Percentiles rank a stretch among this genome's conserved stretches.
phyloP scores from a whole-genome alignment of 345 rosid species.

The Corchorus capsularis region DNA sequence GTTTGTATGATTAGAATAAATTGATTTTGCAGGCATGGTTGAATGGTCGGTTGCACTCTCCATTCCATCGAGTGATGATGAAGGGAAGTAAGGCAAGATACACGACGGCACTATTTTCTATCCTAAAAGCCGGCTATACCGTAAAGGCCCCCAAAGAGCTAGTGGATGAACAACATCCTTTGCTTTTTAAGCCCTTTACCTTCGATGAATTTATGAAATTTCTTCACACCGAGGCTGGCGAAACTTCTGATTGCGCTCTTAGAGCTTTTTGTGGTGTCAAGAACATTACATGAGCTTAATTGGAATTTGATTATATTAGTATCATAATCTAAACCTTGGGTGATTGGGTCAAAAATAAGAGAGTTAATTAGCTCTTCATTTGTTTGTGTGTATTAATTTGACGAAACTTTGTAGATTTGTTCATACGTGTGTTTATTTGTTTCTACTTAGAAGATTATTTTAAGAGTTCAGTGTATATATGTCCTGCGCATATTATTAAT shows the following conservation, averaged over 20 bases:
- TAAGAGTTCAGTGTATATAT: too few species aligned
- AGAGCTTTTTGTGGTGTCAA: constrained; percentile 47
- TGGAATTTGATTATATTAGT: too few species aligned
- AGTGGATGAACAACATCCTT: constrained; percentile 25
- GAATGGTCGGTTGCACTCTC: constrained; percentile 6
- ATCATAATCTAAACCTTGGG: too few species aligned
- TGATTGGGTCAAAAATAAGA: too few species aligned
- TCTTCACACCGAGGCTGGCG: constrained; percentile 52
- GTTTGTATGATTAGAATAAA: background rate
- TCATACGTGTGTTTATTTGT: too few species aligned
- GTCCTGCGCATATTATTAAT: too few species aligned
- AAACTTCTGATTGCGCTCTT: constrained; percentile 43
- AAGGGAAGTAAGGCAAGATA: constrained; percentile 7
- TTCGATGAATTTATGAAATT: constrained; percentile 21
- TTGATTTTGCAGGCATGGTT: constrained; percentile 10
- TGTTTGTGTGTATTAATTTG: too few species aligned
- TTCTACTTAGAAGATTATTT: too few species aligned
- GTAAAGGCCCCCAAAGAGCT: constrained; percentile 28
- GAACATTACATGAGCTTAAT: too few species aligned
- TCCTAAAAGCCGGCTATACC: background rate
- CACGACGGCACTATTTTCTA: background rate
- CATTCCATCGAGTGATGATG: constrained; percentile 31
- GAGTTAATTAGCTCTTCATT: too few species aligned
- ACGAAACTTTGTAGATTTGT: too few species aligned
- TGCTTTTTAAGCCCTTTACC: constrained; percentile 18